A percentile compares a stretch with the other conserved stretches of the same genome.
phyloP scores from a whole-genome alignment of 805 yeast species.

The Schizosaccharomyces octosporus region DNA sequence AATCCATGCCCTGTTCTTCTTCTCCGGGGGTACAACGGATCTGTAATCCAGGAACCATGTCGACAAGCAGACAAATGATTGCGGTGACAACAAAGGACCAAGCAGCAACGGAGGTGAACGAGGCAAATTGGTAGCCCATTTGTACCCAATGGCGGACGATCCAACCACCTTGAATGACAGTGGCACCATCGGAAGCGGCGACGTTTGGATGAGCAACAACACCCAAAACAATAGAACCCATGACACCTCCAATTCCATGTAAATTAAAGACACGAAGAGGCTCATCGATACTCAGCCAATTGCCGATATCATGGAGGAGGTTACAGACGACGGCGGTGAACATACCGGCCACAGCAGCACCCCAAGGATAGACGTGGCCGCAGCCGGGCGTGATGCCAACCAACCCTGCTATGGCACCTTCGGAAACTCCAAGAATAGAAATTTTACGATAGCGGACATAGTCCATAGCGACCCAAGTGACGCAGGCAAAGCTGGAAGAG shows the following conservation, averaged over 20 bases:
- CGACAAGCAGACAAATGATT: constrained; percentile 42
- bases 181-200: constrained; percentile 48
- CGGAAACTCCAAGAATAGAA: constrained; percentile 75
- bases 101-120: constrained; percentile 39
- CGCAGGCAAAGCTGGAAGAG: constrained; percentile 78
- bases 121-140: constrained; percentile 85
- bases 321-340: constrained; percentile 14
- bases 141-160: constrained; percentile 70
- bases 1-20: constrained; percentile 72
- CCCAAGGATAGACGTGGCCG: constrained; percentile 78
- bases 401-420: constrained; percentile 79
- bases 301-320: constrained; percentile 10
- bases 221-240: constrained; percentile 68
- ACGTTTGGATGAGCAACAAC: constrained; percentile 85
- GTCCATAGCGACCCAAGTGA: constrained; percentile 83
- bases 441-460: constrained; percentile 41
- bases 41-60: constrained; percentile 60
- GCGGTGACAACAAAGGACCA: constrained; percentile 68
- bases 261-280: constrained; percentile 87
- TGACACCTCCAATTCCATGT: constrained; percentile 82
- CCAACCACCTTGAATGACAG: constrained; percentile 53
- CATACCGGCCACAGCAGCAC: constrained; percentile 58
- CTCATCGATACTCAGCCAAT: constrained; percentile 60
- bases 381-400: constrained; percentile 96
- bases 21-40: constrained; percentile 74